Base-by-base conservation (phyloP, 2,329 filamentous ascomycete genomes). In the Arthroderma uncinatum region DNA sequence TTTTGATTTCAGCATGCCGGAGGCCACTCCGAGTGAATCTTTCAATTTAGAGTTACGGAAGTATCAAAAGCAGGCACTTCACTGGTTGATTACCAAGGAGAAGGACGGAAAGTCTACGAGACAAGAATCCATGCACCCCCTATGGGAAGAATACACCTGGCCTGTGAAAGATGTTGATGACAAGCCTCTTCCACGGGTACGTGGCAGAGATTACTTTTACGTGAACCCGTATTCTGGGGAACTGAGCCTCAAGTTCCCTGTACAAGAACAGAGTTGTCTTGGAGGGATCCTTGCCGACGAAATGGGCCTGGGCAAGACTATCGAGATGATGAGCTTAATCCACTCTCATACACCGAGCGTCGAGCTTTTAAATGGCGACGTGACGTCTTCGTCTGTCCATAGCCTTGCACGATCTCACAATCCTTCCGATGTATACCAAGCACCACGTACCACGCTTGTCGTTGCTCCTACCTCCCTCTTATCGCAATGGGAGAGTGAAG, bases 261-360 rank as follows among this genome's bases (percentile, higher is more conserved):
- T 84, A 1, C 93, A 98, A 68, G 89, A 97, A 65, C 93, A 97
- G 67, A 89, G 94, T 68, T 98, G 93, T 63, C 77, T 95, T 0
- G 93, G 93, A 47, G 93, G 93, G 4, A 88, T 98, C 58, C 76
- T 98, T 42, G 93, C 93, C 7, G 93, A 98, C 66, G 79, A 97
- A 72, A 98, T 98, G 93, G 93, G 93, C 50, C 77, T 98, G 1
- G 93, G 93, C 34, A 98, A 98, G 75, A 98, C 93, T 0, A 97
- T 98, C 55, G 92, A 98, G 68, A 97, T 98, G 90, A 82, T 98
- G 60, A 93, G 89, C 71, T 76, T 98, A 53, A 81, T 98, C 4
- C 93, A 98, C 68, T 82, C 88, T 0, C 88, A 97, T 68, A 83
- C 81, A 60, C 85, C 83, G 2, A 78, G 85, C 21, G 67, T 70